These are phyloP conservation scores for Logfia minima DNA, from an alignment of 129 eudicot species.

Conservation along the genomic window DNA sequence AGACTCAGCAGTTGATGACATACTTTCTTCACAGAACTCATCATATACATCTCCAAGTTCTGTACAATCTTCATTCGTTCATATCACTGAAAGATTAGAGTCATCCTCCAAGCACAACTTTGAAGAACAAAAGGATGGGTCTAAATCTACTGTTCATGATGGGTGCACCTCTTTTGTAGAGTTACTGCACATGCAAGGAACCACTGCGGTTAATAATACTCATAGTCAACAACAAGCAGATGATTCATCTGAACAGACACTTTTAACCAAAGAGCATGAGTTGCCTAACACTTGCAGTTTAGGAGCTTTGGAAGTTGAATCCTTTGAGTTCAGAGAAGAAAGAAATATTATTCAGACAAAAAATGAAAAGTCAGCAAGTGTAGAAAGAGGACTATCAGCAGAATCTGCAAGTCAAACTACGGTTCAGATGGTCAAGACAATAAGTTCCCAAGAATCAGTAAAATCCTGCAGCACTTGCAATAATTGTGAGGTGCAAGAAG, in stretches of 20 bases:
- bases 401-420: conserved; percentile 54
- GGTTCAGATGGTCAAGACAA: conserved; percentile 31
- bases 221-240: conserved; percentile 14
- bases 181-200: conserved; percentile 55
- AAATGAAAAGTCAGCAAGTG: conserved; percentile 40
- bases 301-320: background rate
- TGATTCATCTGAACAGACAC: background rate
- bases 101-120: conserved; percentile 39
- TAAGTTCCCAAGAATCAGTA: conserved; percentile 37
- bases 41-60: conserved; percentile 57
- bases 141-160: conserved; percentile 17
- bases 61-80: conserved; percentile 44
- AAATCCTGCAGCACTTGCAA: conserved; percentile 31
- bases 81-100: conserved; percentile 39
- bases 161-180: conserved; percentile 53
- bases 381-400: conserved; percentile 56
- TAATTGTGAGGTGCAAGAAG: conserved; percentile 32
- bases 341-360: conserved; percentile 30
- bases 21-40: conserved; percentile 64
- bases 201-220: conserved; percentile 26
- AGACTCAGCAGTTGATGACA: conserved; percentile 42
- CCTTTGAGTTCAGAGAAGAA: conserved; percentile 21
- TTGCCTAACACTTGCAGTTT: conserved; percentile 6
- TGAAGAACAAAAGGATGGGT: conserved; percentile 30
- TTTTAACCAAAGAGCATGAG: conserved; percentile 11